These are phyloP conservation scores for Umbilicaria muhlenbergii DNA, from an alignment of 495 filamentous ascomycete genomes.

Conservation along the genomic window DNA sequence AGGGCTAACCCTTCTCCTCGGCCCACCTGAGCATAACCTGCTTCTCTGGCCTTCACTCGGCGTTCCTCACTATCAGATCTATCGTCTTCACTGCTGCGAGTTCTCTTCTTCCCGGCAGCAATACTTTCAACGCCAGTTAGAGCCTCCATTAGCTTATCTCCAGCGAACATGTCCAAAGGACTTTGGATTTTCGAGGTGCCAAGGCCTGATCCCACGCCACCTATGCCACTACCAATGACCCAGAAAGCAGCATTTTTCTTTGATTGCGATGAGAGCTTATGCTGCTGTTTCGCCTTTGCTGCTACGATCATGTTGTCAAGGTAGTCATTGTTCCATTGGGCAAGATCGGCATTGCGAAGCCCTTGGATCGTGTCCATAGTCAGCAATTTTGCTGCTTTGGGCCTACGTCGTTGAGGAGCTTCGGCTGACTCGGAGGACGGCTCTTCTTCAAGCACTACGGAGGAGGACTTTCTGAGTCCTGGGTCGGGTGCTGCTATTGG, in stretches of 20 bases:
- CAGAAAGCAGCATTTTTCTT: slow-evolving; percentile 41
- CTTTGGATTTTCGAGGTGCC: slow-evolving; percentile 21
- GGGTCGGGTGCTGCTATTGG: slow-evolving; percentile 3
- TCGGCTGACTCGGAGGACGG: slow-evolving; percentile 13
- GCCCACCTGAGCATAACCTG: slow-evolving; percentile 26
- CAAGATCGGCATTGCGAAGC: slow-evolving; percentile 38
- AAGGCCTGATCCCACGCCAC: slow-evolving; percentile 36
- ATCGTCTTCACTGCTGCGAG: slow-evolving; percentile 19
- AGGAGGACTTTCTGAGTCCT: slow-evolving; percentile 4
- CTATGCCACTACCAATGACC: slow-evolving; percentile 38
- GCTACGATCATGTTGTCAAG: slow-evolving; percentile 33
- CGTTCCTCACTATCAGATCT: slow-evolving; percentile 21
- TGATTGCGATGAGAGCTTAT: slow-evolving; percentile 23
- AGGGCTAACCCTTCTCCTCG: slow-evolving; percentile 19
- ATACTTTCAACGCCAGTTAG: slow-evolving; percentile 20
- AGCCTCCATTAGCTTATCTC: slow-evolving; percentile 31
- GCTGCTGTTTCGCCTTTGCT: slow-evolving; percentile 25
- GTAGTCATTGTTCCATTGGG: slow-evolving; percentile 45
- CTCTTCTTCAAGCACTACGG: slow-evolving; percentile 7
- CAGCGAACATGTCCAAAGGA: slow-evolving; percentile 39
- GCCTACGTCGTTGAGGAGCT: slow-evolving; percentile 7
- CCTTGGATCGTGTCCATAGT: slow-evolving; percentile 26
- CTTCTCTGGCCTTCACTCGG: slow-evolving; percentile 28
- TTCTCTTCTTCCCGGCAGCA: slow-evolving; percentile 24
- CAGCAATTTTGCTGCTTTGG: slow-evolving; percentile 7